phyloP scores from a whole-genome alignment of 176 grass and related monocot genomes.

The Luzula sylvatica region DNA sequence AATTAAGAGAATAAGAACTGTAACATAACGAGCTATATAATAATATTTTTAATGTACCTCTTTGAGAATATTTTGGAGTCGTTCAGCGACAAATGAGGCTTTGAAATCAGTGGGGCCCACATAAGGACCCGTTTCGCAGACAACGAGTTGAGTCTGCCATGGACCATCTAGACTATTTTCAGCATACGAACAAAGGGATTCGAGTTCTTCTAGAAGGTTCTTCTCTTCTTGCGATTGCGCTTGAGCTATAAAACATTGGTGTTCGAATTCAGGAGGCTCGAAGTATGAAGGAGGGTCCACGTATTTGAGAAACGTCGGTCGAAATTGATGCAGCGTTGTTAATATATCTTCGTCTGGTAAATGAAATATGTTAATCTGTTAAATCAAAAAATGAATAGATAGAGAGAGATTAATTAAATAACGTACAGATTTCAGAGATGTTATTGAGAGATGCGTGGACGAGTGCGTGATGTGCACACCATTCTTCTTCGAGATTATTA shows the following conservation, averaged over 20 bases:
- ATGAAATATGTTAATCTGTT: slow-evolving; percentile 16
- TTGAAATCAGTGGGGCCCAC: slow-evolving; percentile 53
- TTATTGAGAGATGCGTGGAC: slow-evolving; percentile 45
- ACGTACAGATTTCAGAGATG: slow-evolving; percentile 92
- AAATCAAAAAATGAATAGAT: background rate
- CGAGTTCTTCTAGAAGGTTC: slow-evolving; percentile 19
- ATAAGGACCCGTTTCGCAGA: slow-evolving; percentile 50
- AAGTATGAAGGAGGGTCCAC: slow-evolving; percentile 41
- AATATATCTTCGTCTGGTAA: slow-evolving; percentile 77
- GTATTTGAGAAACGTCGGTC: slow-evolving; percentile 56
- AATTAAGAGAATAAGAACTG: too few relatives aligned
- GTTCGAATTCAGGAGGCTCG: slow-evolving; percentile 55
- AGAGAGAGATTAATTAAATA: background rate
- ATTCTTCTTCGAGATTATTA: slow-evolving; percentile 52
- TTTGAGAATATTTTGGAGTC: slow-evolving; percentile 18
- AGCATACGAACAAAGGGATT: slow-evolving; percentile 27
- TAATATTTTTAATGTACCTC: slow-evolving; percentile 16
- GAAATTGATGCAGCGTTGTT: slow-evolving; percentile 42
- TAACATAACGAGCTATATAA: too few relatives aligned
- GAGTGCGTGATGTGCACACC: slow-evolving; percentile 78
- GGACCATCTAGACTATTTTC: slow-evolving; percentile 27
- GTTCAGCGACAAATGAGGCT: slow-evolving; percentile 25
- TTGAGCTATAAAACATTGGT: slow-evolving; percentile 30
- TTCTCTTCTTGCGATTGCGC: background rate
- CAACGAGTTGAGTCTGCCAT: background rate